These are phyloP conservation scores for Syncephalastrum contaminatum DNA, from an alignment of 371 early-diverging fungal genomes.

Conservation along the genomic window DNA sequence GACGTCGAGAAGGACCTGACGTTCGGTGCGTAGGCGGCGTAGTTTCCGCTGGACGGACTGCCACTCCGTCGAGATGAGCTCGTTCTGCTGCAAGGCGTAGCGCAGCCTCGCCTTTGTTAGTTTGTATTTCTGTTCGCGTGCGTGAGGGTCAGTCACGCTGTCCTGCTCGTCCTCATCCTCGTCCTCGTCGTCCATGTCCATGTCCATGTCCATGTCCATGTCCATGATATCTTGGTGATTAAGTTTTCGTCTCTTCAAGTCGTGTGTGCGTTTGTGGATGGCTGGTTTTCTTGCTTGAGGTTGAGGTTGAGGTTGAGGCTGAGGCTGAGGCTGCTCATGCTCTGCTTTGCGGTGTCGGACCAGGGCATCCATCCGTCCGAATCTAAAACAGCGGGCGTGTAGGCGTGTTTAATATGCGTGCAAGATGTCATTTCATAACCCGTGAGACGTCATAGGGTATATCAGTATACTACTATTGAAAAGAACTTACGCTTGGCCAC, in stretches of 20 bases:
- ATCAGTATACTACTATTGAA: background rate
- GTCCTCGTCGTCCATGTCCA: constrained; percentile 7
- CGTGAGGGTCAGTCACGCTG: background rate
- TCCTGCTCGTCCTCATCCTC: constrained; percentile 7
- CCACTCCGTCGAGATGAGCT: constrained; percentile 54
- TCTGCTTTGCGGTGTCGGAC: constrained; percentile 37
- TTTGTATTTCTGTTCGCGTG: constrained; percentile 33
- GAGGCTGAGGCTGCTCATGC: constrained; percentile 10
- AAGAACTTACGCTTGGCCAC: constrained; percentile 42
- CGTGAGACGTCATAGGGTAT: no score
- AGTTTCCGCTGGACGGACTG: constrained; percentile 46
- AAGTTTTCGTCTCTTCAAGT: constrained; percentile 6
- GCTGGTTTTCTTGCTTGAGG: constrained; percentile 20
- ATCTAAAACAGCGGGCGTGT: constrained; percentile 15
- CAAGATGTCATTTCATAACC: no score
- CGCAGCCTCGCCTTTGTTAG: constrained; percentile 55
- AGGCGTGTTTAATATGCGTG: no score
- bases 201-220: background rate
- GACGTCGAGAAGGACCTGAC: constrained; percentile 52
- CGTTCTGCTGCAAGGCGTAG: constrained; percentile 58
- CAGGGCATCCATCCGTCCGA: constrained; percentile 47
- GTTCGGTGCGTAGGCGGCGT: constrained; percentile 48
- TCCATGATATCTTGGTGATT: background rate
- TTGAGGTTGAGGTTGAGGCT: constrained; percentile 1
- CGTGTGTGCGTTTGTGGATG: constrained; percentile 5